Base-by-base conservation (phyloP, 257 asterid species). In the Jasminum sambac region DNA sequence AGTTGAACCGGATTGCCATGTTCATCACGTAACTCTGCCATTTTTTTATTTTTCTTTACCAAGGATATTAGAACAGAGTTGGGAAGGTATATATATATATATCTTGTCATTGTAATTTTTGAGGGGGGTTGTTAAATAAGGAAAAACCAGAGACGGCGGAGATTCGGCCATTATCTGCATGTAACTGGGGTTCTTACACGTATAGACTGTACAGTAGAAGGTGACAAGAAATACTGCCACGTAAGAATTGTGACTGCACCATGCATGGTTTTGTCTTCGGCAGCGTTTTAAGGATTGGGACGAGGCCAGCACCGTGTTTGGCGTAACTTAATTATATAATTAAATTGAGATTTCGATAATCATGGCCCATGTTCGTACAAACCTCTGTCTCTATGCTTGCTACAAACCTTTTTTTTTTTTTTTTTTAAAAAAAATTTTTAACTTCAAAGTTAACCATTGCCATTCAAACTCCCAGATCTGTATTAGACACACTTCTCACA, bases 21-120 rank as follows among this genome's bases (percentile, higher is more conserved):
- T 78, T 94, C 90, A 68, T 94, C 99, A 9, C 96, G 84, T 63
- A 91, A 25, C 69, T 91, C 95, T 39, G 96, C 93, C 95, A 89
- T 90, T 41, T 21, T 16, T 17, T 39, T 0, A n/a, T n/a, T n/a
- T n/a, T n/a, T n/a, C n/a, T n/a, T n/a, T n/a, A n/a, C n/a, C n/a
- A n/a, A n/a, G 0, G 14, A 66, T 6, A 5, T 16, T 0, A 17
- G 4, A 12, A 50, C 42, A 30, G 25, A 19, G 3, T 41, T 12
- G 7, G 9, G n/a, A 13, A 4, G 43, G 46, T 16, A n/a, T n/a
- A n/a, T n/a, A n/a, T n/a, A n/a, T n/a, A n/a, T n/a, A n/a, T n/a
- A n/a, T n/a, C n/a, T n/a, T n/a, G n/a, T n/a, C n/a, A 38, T 2
- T 14, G 6, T 10, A 21, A 17, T 11, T 23, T 13, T 11, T 60